Evolutionary conservation across 73 alveolate genomes (phyloP).

Genomic region (Symbiodinium natans): DNA sequence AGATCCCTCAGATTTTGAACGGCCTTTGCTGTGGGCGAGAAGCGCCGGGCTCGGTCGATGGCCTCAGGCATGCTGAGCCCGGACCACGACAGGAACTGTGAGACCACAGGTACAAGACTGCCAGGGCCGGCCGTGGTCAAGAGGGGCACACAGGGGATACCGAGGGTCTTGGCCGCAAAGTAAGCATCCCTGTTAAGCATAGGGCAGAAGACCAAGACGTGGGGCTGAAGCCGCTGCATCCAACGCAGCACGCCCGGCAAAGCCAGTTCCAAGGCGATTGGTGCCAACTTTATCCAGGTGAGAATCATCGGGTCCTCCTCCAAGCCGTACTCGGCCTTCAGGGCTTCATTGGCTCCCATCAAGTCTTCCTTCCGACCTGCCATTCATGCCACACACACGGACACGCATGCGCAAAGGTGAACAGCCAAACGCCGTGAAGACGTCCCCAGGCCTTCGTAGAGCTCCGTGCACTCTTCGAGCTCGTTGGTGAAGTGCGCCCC

Average conservation of each 20-base stretch:
- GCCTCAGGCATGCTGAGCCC: background rate
- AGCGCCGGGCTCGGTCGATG: background rate
- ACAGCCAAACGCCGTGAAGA: no score
- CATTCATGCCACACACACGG: no score
- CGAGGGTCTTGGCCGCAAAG: conserved; percentile 15
- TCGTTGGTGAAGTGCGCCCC: conserved; percentile 64
- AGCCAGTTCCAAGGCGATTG: background rate
- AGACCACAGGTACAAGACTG: background rate
- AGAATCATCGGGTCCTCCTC: background rate
- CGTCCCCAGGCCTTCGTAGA: conserved; percentile 50
- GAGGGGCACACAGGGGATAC: conserved; percentile 29
- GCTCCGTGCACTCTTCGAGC: conserved; percentile 51
- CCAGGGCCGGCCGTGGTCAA: conserved; percentile 87
- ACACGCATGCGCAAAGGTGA: no score
- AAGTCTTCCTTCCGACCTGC: conserved; percentile 2
- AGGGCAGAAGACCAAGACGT: conserved; percentile 56
- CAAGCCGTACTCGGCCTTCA: background rate
- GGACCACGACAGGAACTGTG: background rate
- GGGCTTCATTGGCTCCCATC: background rate
- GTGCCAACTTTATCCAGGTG: background rate
- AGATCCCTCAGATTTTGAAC: background rate
- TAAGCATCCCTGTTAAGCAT: conserved; percentile 43
- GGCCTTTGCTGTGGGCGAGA: background rate
- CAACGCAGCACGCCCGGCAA: conserved; percentile 60
- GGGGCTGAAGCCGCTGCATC: conserved; percentile 21